Evolutionary conservation across 2,329 filamentous ascomycete genomes (phyloP).

Genomic region (Juglanconis sp.): DNA sequence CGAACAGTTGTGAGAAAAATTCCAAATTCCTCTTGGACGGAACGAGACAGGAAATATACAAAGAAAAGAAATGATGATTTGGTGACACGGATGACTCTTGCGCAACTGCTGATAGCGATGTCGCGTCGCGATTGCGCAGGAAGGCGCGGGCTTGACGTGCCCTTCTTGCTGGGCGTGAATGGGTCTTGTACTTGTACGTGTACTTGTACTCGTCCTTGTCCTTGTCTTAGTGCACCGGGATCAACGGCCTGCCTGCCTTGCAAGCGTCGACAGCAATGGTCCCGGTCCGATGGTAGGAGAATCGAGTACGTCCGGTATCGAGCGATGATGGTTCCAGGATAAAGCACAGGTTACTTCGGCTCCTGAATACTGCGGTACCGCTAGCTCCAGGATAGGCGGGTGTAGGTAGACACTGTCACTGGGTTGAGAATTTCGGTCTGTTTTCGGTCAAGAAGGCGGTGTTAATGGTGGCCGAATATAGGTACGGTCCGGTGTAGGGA

Average conservation of each 20-base stretch:
- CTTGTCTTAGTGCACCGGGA: constrained; percentile 2
- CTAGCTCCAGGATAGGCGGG: constrained; percentile 12
- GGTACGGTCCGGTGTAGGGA: constrained; percentile 2
- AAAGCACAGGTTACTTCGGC: constrained; percentile 7
- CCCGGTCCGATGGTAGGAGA: neutral
- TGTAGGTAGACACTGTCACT: neutral
- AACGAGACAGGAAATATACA: neutral
- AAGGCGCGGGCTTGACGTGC: constrained; percentile 9
- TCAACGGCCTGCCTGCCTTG: constrained; percentile 18
- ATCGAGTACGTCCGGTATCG: too few species aligned
- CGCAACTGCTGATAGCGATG: constrained; percentile 12
- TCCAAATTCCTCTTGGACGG: neutral
- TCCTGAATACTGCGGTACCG: constrained; percentile 10
- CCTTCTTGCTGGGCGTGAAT: neutral
- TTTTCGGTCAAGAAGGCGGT: constrained; percentile 1
- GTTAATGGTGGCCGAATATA: constrained; percentile 11
- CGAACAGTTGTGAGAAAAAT: constrained; percentile 1
- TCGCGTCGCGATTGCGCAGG: constrained; percentile 19
- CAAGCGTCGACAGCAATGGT: constrained; percentile 12
- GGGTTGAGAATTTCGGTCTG: neutral
- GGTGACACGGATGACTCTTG: constrained; percentile 11
- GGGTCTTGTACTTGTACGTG: neutral
- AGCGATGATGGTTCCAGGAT: neutral
- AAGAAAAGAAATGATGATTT: neutral
- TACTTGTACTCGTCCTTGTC: neutral